These are phyloP conservation scores for Naganishia vishniacii DNA, from an alignment of 768 basidiomycete genomes.

Conservation along the genomic window DNA sequence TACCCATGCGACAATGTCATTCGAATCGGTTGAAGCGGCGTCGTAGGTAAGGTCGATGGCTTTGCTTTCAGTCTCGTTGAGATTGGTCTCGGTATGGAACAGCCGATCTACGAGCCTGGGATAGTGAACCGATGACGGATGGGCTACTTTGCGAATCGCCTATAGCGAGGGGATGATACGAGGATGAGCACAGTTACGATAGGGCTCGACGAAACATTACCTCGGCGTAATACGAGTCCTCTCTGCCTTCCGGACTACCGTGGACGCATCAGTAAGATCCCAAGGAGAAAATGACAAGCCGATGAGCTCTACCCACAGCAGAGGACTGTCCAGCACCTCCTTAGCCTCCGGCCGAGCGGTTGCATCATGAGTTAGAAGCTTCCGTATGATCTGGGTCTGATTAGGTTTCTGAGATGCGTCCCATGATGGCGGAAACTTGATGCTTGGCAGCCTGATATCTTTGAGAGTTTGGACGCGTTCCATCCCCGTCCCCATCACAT, in stretches of 20 bases:
- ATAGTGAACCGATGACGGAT: slow-evolving; percentile 74
- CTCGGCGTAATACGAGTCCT: slow-evolving; percentile 28
- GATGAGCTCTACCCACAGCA: slow-evolving; percentile 53
- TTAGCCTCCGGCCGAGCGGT: slow-evolving; percentile 69
- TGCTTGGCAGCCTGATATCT: slow-evolving; percentile 64
- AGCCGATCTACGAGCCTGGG: slow-evolving; percentile 70
- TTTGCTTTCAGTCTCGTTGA: slow-evolving; percentile 18
- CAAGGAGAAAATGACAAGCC: not conserved
- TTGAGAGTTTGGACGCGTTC: slow-evolving; percentile 81
- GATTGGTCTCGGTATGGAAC: slow-evolving; percentile 52
- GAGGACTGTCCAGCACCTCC: slow-evolving; percentile 72
- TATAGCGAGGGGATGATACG: not conserved
- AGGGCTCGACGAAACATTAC: not conserved
- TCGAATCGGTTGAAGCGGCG: slow-evolving; percentile 54
- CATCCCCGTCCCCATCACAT: slow-evolving; percentile 65
- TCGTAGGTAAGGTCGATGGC: slow-evolving; percentile 72
- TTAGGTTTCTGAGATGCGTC: slow-evolving; percentile 53
- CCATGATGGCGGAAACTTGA: slow-evolving; percentile 76
- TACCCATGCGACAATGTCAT: slow-evolving; percentile 65
- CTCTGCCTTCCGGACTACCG: slow-evolving; percentile 48
- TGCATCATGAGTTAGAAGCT: slow-evolving; percentile 76
- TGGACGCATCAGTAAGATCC: not conserved
- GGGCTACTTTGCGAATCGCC: slow-evolving; percentile 48
- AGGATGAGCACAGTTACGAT: too few relatives aligned
- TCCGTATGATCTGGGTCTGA: slow-evolving; percentile 69